Evolutionary conservation across 1,139 yeast genomes (phyloP), one percentile per base, ranked within the genome.

Genomic region (Geotrichum candidum): DNA sequence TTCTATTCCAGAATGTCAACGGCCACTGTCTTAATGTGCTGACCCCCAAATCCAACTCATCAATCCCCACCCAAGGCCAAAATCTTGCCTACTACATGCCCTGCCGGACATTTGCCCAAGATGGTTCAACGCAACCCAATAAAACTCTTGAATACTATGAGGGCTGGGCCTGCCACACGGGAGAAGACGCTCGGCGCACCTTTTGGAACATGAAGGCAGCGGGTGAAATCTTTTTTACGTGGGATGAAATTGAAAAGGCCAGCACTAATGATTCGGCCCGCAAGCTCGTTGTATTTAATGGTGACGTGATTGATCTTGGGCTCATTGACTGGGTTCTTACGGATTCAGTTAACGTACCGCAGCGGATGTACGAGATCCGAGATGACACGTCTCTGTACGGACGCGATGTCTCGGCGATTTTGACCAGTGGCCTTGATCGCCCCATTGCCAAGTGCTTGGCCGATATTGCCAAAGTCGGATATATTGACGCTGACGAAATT

Each of bases 31-130:
- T 84, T 72, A 84, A 84, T 38, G 77, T 89, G 64, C 85, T 90
- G 55, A 77, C 72, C 18, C 1, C 75, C 45, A 53, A 38, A 23
- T 33, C 54, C 18, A 58, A 60, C 50, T 57, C 76, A 10, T 25
- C 62, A 13, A 91, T 92, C 63, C 97, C 97, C 0, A 76, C 78
- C 63, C 78, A 80, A 65, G 80, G 80, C 50, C 84, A 82, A 53
- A 84, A 86, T 56, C 73, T 88, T 61, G 95, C 96, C 2, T 88
- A 95, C 92, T 90, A 90, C 73, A 88, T 88, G 86, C 96, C 96
- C 9, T 90, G 96, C 74, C 83, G 83, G 66, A 66, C 85, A 53
- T 77, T 83, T 61, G 86, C 86, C 71, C 91, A 59, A 15, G 41
- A 60, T 27, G 63, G 91, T 2, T 77, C 88, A 0, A 69, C 84